Evolutionary conservation across 2,329 filamentous ascomycete genomes (phyloP), one percentile per base, ranked within the genome.

Genomic region (Ophiostoma sp.): DNA sequence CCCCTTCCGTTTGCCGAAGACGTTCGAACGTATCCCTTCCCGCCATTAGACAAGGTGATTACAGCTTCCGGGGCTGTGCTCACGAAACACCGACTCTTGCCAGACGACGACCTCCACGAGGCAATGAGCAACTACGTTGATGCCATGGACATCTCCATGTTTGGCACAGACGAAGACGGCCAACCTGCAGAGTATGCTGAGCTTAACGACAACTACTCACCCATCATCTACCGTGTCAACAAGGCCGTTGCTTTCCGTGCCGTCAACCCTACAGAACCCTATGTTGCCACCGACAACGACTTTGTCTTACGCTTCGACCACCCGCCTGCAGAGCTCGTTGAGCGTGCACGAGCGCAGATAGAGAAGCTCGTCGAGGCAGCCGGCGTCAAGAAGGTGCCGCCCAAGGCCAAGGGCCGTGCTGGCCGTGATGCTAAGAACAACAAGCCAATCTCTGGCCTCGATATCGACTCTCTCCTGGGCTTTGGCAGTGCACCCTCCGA

Each of bases 1-100:
- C 92, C 95, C 47, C 82, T 98, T 5, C 95, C 95, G 0, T 99
- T 97, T 74, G 89, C 92, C 2, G 95, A 99, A 80, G 95, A 99
- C 75, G 83, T 97, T 64, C 87, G 95, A 47, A 84, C 84, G n/a
- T 98, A 97, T 76, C 89, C 88, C 69, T 99, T 99, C 73, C 93
- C 95, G 5, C 92, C 94, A 0, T 80, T 99, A 11, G 93, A 97
- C 76, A 90, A 87, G 71, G 89, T 98, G 41, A 80, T 97, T 70
- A 97, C 93, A 0, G 84, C 96, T n/a, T 92, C 88, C 11, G 94
- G 94, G 0, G 90, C 91, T 72, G 84, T 85, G 8, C 81, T 97
- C 65, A 91, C 86, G 11, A 88, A 94, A 73, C 93, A 99, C 72
- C 89, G 92, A 47, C 88, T 96, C 70, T 81, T 99, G 1, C 95